Base-by-base conservation (phyloP, 2,329 filamentous ascomycete genomes). In the Neofusicoccum cordaticola region DNA sequence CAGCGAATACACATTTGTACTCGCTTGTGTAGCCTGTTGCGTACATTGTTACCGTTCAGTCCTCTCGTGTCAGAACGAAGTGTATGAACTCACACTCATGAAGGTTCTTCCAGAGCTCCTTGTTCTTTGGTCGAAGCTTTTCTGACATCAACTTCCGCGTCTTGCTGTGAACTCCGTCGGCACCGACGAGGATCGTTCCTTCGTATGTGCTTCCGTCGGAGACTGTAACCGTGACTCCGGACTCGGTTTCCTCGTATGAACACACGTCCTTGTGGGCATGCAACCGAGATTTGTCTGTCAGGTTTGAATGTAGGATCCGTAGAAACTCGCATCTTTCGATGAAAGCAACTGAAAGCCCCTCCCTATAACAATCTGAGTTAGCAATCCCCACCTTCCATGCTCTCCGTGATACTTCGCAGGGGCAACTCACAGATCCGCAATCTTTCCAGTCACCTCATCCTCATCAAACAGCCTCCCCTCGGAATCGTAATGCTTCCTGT, bases 81-180 rank as follows among this genome's bases (percentile, higher is more conserved):
- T 22, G 22, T 22, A 22, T 22, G 22, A 22, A 22, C 22, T 22
- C 22, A 22, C 22, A 22, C 22, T 22, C 22, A 3, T 22, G 22
- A 22, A 22, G 22, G 22, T 22, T 22, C 22, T 22, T 22, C 22
- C 22, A 22, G 22, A 22, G 22, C 22, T 22, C 22, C 22, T 22
- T 22, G 22, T 22, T 22, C 22, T 22, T 22, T 3, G 22, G 22
- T 3, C 22, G 22, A 22, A 22, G 22, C 22, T 22, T 22, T 22
- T 22, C 22, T 22, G 22, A 22, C 22, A 22, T 22, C 22, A 22
- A 22, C 22, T 22, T 22, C 22, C 47, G 9, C n/a, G 27, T 34
- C 22, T 15, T 34, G 62, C 62, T 45, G 62, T 58, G 47, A 5
- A 62, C 56, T 17, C 65, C 65, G 27, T 66, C 61, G 37, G 65